Conservation (phyloP, 202 grass and related monocot species). For the Eragrostis tef region DNA sequence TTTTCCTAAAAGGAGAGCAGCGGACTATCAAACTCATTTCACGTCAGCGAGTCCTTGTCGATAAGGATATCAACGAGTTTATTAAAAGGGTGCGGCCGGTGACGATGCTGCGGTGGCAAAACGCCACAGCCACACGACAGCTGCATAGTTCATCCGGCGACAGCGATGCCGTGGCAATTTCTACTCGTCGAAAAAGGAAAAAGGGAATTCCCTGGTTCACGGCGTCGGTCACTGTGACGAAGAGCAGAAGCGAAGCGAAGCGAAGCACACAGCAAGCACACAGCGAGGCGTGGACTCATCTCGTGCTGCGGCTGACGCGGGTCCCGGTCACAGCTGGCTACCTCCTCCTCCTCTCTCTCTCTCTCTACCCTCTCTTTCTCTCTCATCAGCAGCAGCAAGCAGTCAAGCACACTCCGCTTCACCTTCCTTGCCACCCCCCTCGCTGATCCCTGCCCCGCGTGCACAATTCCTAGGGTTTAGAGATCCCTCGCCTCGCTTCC, state of each 20-base stretch:
- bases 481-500: conserved; percentile 21
- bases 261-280: neutral
- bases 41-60: neutral
- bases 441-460: neutral
- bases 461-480: conserved; percentile 24
- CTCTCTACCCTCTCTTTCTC: conserved; percentile 10
- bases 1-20: too few species aligned
- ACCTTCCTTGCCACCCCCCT: neutral
- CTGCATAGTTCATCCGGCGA: neutral
- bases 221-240: neutral
- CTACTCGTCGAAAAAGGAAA: neutral
- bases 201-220: neutral
- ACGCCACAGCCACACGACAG: neutral
- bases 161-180: neutral
- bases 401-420: conserved; percentile 2
- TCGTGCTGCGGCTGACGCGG: neutral
- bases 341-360: neutral
- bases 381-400: neutral
- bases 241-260: neutral
- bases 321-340: conserved; percentile 39
- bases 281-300: conserved; percentile 32
- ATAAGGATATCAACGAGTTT: neutral
- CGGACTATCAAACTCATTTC: neutral
- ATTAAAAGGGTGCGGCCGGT: neutral
- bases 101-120: neutral